Percentiles rank a stretch among this genome's conserved stretches.
These are phyloP conservation scores for Eucalyptus curtisii DNA, from an alignment of 345 rosid species.

Conservation along the genomic window DNA sequence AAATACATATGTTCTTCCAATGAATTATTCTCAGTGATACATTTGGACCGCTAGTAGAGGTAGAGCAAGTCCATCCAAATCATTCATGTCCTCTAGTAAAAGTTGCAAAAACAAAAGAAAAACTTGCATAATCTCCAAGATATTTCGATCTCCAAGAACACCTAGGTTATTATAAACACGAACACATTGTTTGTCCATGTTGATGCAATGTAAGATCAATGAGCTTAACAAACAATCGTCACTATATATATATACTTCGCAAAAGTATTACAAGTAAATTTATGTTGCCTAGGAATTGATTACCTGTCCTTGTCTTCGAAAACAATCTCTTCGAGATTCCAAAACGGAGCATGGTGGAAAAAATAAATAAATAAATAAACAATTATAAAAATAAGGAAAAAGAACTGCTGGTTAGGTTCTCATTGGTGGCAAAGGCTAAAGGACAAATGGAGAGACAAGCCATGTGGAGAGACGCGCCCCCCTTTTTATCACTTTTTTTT, in stretches of 20 bases:
- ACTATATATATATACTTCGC: not conserved
- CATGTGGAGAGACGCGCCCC: not conserved
- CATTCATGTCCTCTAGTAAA: not conserved
- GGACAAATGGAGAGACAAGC: not conserved
- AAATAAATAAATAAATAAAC: not conserved
- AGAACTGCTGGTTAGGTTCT: not conserved
- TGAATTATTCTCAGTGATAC: not conserved
- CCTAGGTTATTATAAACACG: not conserved
- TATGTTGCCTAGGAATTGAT: not conserved
- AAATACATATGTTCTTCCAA: not conserved
- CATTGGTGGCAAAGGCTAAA: not conserved
- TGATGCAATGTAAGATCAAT: no score
- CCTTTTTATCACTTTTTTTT: not conserved
- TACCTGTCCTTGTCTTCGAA: not conserved
- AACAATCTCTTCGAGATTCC: not conserved
- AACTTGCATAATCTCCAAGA: rapidly evolving
- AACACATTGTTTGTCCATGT: not conserved
- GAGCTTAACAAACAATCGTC: not conserved
- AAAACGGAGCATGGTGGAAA: not conserved
- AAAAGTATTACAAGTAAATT: not conserved
- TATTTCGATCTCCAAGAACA: not conserved
- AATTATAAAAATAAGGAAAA: not conserved
- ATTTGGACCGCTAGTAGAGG: no score
- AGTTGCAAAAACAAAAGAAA: not conserved
- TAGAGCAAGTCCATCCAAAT: not conserved